Percentiles rank a stretch among this genome's conserved stretches.
These are phyloP conservation scores for Epichloe hybrida DNA, from an alignment of 2,329 filamentous ascomycete genomes.

Conservation along the genomic window DNA sequence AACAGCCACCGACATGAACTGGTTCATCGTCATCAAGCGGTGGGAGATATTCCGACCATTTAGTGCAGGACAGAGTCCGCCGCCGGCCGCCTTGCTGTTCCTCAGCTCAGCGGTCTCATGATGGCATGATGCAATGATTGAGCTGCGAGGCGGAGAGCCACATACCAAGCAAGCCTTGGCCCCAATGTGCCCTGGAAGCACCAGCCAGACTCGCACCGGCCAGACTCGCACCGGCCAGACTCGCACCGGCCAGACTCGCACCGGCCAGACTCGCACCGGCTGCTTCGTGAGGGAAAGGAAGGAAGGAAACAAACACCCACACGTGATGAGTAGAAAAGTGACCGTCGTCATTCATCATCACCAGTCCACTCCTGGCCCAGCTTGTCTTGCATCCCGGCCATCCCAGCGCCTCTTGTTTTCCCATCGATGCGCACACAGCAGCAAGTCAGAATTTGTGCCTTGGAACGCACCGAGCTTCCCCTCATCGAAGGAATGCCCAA, in stretches of 20 bases:
- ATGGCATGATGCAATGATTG: slow-evolving; percentile 1
- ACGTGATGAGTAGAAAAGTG: background rate
- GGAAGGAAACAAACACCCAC: background rate
- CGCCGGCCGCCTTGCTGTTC: background rate
- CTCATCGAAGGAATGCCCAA: slow-evolving; percentile 6
- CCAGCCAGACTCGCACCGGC: background rate
- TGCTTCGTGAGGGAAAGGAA: background rate
- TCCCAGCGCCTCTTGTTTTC: background rate
- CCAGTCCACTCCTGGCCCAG: background rate
- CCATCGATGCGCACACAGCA: background rate
- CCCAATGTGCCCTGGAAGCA: background rate
- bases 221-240: background rate
- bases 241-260: background rate
- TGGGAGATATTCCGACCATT: background rate
- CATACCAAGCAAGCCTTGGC: slow-evolving; percentile 1
- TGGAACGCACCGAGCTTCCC: slow-evolving; percentile 2
- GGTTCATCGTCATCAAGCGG: background rate
- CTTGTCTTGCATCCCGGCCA: no score
- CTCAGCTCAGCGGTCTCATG: background rate
- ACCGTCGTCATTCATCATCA: background rate
- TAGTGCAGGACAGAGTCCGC: no score
- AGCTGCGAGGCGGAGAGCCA: background rate
- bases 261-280: background rate
- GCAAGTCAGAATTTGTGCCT: background rate
- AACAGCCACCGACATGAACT: background rate